These are phyloP conservation scores for Trametes gibbosa DNA, from an alignment of 768 basidiomycete genomes.

Conservation along the genomic window DNA sequence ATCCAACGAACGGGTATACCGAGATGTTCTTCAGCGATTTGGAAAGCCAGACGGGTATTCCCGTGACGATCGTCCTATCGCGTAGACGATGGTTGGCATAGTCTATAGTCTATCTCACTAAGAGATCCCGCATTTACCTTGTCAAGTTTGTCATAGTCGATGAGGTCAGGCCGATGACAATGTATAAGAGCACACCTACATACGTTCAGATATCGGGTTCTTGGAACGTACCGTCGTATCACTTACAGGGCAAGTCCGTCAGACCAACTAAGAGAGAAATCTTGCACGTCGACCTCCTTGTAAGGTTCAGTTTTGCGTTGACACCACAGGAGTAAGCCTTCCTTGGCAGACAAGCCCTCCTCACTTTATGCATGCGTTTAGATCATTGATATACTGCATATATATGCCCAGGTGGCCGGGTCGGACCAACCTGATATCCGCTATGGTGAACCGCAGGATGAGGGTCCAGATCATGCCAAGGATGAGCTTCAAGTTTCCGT, in stretches of 20 bases:
- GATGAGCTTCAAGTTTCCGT: constrained; percentile 97
- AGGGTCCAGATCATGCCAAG: constrained; percentile 99
- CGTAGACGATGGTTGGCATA: background rate
- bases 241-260: constrained; percentile 87
- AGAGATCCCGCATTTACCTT: constrained; percentile 50
- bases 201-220: constrained; percentile 2
- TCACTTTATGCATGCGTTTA: constrained; percentile 54
- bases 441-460: constrained; percentile 95
- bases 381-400: background rate
- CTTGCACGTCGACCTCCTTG: constrained; percentile 88
- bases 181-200: constrained; percentile 94
- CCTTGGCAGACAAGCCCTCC: constrained; percentile 98
- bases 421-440: constrained; percentile 84
- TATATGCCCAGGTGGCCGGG: background rate
- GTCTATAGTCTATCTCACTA: background rate
- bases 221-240: background rate
- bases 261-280: constrained; percentile 91
- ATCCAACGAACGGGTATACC: constrained; percentile 75
- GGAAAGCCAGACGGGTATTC: constrained; percentile 87
- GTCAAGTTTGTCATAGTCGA: constrained; percentile 85
- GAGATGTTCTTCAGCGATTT: constrained; percentile 82
- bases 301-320: constrained; percentile 94
- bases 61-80: constrained; percentile 70
- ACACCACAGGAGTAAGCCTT: constrained; percentile 96
- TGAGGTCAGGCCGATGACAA: constrained; percentile 91